Base-by-base conservation (phyloP, 352 stramenopile species). In the Globisporangium uncinulatum region DNA sequence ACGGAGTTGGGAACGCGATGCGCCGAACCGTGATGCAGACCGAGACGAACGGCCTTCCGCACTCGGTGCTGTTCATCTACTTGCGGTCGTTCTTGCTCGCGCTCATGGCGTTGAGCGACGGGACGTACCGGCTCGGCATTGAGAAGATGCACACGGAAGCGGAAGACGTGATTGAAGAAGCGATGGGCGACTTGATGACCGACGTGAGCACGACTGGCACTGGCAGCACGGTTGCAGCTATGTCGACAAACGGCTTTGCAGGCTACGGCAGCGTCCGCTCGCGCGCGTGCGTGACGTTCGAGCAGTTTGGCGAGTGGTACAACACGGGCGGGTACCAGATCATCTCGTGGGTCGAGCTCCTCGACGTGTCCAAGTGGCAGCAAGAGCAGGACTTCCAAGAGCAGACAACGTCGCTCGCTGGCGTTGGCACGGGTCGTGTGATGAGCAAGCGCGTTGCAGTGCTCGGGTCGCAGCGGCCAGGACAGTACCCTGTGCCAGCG, bases 271-370 rank as follows among this genome's bases (percentile, higher is more conserved):
- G 76, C 49, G 75, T 80, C 1, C 76, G 76, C 6, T 88, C 80
- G 8, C 68, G 79, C 9, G 70, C 74, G 13, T 70, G 85, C 47
- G 77, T 97, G 17, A 96, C 89, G 4, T 97, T 97, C 57, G 80
- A 96, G 51, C 84, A 94, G 60, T 94, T 97, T 71, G 87, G 87
- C 19, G 87, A 94, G 48, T 95, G 86, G 86, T 95, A 95, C 60
- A 95, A 95, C 57, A 83, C 75, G 4, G 76, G 83, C 8, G 86
- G 86, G 2, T 89, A 87, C 56, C 66, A 92, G 47, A 69, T 90
- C 11, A 85, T 95, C 21, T 93, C 83, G 6, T 95, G 86, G 86
- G 77, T 95, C 13, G 83, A 94, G 44, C 68, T 95, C 3, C 63
- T 95, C 20, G 86, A 95, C 44, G 80, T 92, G 3, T 63, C 58